Percentiles rank a stretch among this genome's conserved stretches.
Evolutionary conservation across 2,329 filamentous ascomycete genomes (phyloP).

Genomic region (Venturia carpophila): DNA sequence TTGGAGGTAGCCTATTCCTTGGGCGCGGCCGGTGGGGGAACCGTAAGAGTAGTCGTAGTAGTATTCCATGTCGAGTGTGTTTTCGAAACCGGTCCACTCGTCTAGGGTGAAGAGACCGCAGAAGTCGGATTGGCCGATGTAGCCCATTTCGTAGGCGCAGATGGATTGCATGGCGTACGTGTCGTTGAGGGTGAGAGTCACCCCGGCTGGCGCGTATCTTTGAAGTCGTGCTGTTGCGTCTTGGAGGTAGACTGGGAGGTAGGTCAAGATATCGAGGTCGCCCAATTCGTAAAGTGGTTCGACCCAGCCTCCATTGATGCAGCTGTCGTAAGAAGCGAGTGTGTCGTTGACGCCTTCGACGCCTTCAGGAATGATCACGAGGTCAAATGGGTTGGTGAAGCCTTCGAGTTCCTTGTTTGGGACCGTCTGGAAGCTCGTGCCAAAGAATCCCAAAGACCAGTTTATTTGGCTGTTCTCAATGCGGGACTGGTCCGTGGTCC

Average conservation of each 20-base stretch:
- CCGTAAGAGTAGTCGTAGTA: conserved; percentile 41
- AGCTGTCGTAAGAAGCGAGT: conserved; percentile 45
- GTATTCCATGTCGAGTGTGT: conserved; percentile 47
- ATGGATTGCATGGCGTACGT: conserved; percentile 43
- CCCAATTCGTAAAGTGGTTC: conserved; percentile 34
- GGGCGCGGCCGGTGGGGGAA: conserved; percentile 44
- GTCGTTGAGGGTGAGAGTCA: conserved; percentile 43
- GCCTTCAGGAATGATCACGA: conserved; percentile 45
- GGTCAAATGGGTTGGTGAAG: conserved; percentile 38
- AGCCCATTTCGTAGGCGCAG: conserved; percentile 48
- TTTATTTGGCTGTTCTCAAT: conserved; percentile 49
- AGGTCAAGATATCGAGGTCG: conserved; percentile 37
- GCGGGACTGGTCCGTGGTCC: conserved; percentile 47
- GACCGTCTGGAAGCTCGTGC: conserved; percentile 36
- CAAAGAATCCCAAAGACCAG: conserved; percentile 48
- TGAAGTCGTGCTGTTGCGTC: conserved; percentile 41
- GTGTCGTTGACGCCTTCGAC: conserved; percentile 44
- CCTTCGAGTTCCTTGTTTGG: conserved; percentile 35
- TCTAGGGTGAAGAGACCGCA: conserved; percentile 47
- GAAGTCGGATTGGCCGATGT: conserved; percentile 44
- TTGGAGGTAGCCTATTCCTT: conserved; percentile 47
- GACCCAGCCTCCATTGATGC: conserved; percentile 26
- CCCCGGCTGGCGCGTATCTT: conserved; percentile 39
- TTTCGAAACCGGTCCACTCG: conserved; percentile 49
- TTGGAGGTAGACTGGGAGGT: conserved; percentile 40